These are phyloP conservation scores for Fusarium dimerum DNA, from an alignment of 2,329 filamentous ascomycete species.

Conservation along the genomic window DNA sequence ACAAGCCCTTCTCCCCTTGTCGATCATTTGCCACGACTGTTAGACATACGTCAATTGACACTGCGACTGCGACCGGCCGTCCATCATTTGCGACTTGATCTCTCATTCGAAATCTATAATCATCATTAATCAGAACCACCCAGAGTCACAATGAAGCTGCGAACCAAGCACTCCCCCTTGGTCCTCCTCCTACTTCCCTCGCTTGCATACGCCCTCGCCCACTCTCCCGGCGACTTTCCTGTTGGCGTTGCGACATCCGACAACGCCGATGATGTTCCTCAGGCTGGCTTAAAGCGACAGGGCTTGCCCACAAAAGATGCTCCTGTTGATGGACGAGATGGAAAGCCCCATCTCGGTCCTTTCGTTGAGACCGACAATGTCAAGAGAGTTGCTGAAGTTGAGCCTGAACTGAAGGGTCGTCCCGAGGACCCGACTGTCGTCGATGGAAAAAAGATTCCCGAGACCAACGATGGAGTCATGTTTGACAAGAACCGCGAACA, in stretches of 20 bases:
- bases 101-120: neutral
- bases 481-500: conserved; percentile 76
- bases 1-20: neutral
- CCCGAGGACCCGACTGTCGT: conserved; percentile 53
- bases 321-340: conserved; percentile 89
- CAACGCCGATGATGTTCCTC: conserved; percentile 25
- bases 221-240: conserved; percentile 25
- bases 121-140: conserved; percentile 1
- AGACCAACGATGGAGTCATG: conserved; percentile 82
- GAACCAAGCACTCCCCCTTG: conserved; percentile 53
- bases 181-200: conserved; percentile 62
- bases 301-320: conserved; percentile 66
- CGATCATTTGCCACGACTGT: neutral
- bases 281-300: conserved; percentile 37
- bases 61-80: neutral
- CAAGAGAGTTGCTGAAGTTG: conserved; percentile 26
- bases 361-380: conserved; percentile 58
- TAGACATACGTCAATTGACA: neutral
- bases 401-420: conserved; percentile 49
- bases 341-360: conserved; percentile 88
- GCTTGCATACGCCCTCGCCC: conserved; percentile 47
- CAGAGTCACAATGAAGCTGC: conserved; percentile 58
- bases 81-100: neutral
- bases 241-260: conserved; percentile 29
- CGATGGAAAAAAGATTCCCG: conserved; percentile 62